These are phyloP conservation scores for Parathielavia appendiculata DNA, from an alignment of 495 filamentous ascomycete genomes.

Conservation along the genomic window DNA sequence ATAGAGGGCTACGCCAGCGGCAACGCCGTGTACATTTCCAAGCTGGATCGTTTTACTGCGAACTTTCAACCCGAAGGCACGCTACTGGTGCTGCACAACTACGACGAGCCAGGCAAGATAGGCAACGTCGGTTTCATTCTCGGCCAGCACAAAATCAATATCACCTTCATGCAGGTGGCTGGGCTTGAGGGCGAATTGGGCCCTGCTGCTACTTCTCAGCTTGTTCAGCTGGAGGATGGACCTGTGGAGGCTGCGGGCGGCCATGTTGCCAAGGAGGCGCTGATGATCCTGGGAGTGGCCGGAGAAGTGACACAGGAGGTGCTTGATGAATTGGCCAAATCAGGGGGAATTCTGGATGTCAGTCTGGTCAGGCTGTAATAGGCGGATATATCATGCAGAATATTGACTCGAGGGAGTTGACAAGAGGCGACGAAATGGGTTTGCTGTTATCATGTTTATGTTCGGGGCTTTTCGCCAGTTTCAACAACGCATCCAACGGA, in stretches of 20 bases:
- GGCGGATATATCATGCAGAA: no score
- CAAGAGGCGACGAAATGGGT: no score
- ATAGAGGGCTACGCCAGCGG: conserved; percentile 62
- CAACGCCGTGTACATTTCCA: conserved; percentile 55
- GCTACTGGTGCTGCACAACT: conserved; percentile 63
- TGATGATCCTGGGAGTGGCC: conserved; percentile 70
- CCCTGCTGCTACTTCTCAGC: conserved; percentile 15
- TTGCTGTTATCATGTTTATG: no score
- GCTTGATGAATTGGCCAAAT: conserved; percentile 46
- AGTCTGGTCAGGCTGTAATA: conserved; percentile 50
- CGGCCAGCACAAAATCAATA: conserved; percentile 61
- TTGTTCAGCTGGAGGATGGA: conserved; percentile 13
- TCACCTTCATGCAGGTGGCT: conserved; percentile 66
- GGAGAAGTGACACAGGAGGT: conserved; percentile 51
- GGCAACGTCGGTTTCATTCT: conserved; percentile 61
- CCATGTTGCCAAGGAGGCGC: conserved; percentile 48
- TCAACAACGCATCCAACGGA: no score
- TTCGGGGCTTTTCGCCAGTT: no score
- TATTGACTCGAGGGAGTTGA: no score
- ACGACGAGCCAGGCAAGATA: conserved; percentile 68
- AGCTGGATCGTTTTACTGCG: conserved; percentile 58
- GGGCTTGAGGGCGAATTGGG: conserved; percentile 38
- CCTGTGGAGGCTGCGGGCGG: conserved; percentile 16
- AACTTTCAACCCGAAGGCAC: conserved; percentile 60
- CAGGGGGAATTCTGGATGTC: conserved; percentile 59